Evolutionary conservation across 75 land plant genomes (phyloP).

Genomic region (Cryptomeria japonica): DNA sequence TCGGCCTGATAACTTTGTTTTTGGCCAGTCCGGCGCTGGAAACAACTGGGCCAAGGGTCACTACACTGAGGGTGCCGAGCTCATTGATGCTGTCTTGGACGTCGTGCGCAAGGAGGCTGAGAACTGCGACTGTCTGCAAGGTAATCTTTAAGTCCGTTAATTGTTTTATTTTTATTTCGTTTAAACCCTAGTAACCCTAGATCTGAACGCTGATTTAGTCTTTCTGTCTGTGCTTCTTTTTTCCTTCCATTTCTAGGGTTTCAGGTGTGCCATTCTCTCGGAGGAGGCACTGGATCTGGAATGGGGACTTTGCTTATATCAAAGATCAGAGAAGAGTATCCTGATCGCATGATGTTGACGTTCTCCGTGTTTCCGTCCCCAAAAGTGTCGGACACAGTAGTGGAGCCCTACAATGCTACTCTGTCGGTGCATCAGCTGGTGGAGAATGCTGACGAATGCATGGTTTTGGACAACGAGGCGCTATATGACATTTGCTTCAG

Average conservation of each 20-base stretch:
- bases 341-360: slow-evolving; percentile 51
- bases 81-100: slow-evolving; percentile 56
- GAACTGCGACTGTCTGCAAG: slow-evolving; percentile 55
- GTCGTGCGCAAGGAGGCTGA: slow-evolving; percentile 53
- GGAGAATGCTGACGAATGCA: slow-evolving; percentile 59
- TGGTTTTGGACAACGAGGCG: slow-evolving; percentile 44
- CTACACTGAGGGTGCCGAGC: slow-evolving; percentile 64
- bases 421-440: slow-evolving; percentile 57
- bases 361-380: slow-evolving; percentile 48
- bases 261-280: slow-evolving; percentile 52
- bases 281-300: slow-evolving; percentile 58
- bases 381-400: slow-evolving; percentile 45
- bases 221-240: neutral
- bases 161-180: neutral
- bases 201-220: neutral
- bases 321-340: slow-evolving; percentile 50
- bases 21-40: slow-evolving; percentile 54
- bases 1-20: slow-evolving; percentile 46
- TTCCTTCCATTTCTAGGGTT: slow-evolving; percentile 16
- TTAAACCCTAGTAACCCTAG: neutral
- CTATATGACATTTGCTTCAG: slow-evolving; percentile 59
- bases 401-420: slow-evolving; percentile 49
- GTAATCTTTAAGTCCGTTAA: neutral
- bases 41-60: slow-evolving; percentile 56
- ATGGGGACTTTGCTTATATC: slow-evolving; percentile 44